Evolutionary conservation across 805 yeast genomes (phyloP).

Genomic region (Hyphopichia homilentoma): DNA sequence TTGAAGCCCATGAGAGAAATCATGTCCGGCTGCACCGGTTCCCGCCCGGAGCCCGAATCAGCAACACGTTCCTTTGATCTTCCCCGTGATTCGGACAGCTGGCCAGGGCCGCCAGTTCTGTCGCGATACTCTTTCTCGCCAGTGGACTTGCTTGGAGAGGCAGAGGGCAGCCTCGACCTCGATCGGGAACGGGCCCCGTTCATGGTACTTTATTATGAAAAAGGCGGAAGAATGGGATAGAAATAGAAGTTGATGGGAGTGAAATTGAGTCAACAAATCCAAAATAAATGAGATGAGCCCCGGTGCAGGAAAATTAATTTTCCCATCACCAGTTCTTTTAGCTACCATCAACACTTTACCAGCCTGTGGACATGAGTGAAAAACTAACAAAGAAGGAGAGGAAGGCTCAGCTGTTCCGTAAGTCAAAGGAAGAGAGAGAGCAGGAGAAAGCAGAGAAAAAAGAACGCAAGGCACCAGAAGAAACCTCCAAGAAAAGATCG

Average conservation of each 20-base stretch:
- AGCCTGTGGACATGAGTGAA: too few relatives aligned
- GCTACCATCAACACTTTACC: too few relatives aligned
- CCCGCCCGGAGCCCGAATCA: constrained; percentile 1
- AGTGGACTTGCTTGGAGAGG: background rate
- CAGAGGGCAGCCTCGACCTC: background rate
- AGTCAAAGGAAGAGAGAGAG: constrained; percentile 37
- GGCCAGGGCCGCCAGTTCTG: too few relatives aligned
- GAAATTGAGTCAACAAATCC: too few relatives aligned
- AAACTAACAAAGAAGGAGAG: constrained; percentile 64
- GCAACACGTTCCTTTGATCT: constrained; percentile 17
- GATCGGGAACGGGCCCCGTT: background rate
- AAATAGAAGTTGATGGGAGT: too few relatives aligned
- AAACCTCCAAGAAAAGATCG: constrained; percentile 22
- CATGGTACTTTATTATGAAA: background rate
- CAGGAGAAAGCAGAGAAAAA: constrained; percentile 31
- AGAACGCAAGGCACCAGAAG: constrained; percentile 23
- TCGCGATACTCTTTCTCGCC: too few relatives aligned
- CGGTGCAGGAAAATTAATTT: too few relatives aligned
- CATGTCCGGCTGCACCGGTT: constrained; percentile 23
- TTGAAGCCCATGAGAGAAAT: constrained; percentile 55
- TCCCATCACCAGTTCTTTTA: too few relatives aligned
- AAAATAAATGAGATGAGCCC: too few relatives aligned
- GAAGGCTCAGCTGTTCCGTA: constrained; percentile 58
- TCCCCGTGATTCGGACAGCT: constrained; percentile 21
- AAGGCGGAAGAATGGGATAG: too few relatives aligned